Evolutionary conservation across 2,329 filamentous ascomycete genomes (phyloP).

Genomic region (Nemania sp.): DNA sequence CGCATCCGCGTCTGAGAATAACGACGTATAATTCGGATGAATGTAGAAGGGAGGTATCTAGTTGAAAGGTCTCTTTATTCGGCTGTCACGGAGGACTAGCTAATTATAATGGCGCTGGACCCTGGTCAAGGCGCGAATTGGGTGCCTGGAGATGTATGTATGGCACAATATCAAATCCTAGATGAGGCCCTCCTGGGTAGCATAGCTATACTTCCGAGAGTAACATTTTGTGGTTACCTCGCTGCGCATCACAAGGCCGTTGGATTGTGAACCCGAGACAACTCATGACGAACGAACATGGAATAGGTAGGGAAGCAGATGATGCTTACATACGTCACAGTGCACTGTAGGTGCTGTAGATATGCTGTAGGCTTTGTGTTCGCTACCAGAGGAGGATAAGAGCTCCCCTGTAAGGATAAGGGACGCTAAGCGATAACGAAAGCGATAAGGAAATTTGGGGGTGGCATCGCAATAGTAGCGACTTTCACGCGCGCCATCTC

Average conservation of each 20-base stretch:
- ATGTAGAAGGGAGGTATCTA: background rate
- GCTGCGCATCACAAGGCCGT: constrained; percentile 22
- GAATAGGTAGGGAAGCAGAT: constrained; percentile 9
- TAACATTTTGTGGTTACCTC: constrained; percentile 26
- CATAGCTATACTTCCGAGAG: background rate
- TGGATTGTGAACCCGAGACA: constrained; percentile 10
- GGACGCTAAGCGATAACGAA: constrained; percentile 12
- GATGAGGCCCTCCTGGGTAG: background rate
- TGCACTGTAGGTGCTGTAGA: background rate
- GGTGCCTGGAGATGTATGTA: background rate
- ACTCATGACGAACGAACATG: background rate
- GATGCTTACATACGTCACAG: constrained; percentile 25
- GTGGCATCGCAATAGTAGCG: constrained; percentile 9
- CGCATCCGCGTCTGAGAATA: background rate
- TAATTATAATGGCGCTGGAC: constrained; percentile 11
- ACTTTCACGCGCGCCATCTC: constrained; percentile 6
- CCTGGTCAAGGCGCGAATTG: constrained; percentile 1
- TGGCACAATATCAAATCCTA: constrained; percentile 12
- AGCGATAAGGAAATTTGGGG: constrained; percentile 36
- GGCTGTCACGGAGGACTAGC: constrained; percentile 20
- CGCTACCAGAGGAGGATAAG: no score
- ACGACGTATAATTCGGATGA: background rate
- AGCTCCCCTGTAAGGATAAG: no score
- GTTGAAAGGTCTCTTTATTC: constrained; percentile 2
- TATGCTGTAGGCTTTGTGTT: background rate